Evolutionary conservation across 768 basidiomycete genomes (phyloP), one percentile per base, ranked within the genome.

Genomic region (Phanerochaete carnosa): DNA sequence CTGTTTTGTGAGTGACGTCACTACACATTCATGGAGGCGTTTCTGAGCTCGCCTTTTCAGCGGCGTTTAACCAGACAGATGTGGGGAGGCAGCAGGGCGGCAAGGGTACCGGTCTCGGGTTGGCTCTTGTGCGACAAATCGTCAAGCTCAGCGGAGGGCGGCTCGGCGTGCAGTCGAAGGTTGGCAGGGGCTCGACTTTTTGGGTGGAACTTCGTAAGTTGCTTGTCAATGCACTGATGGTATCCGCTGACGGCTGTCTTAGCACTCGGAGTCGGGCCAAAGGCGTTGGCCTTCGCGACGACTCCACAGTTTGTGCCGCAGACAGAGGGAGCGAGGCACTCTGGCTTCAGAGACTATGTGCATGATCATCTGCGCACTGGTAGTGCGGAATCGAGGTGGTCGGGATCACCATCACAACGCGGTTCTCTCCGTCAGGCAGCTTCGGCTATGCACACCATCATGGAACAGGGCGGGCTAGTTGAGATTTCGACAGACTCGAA

Each of bases 1-100:
- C 74, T 90, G n/a, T 90, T 90, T 66, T 86, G 88, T 88, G 66
- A 69, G 86, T 75, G 51, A 52, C 19, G 7, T 47, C n/a, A 50
- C 39, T 35, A 13, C 12, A 45, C 51, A 37, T 19, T 37, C 51
- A 12, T 50, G 26, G 32, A 26, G 8, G 43, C 13, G 13, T 1
- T 29, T 37, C 37, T 30, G 32, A n/a, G 16, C 26, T 32, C 37
- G 35, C 32, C 39, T 37, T 32, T 13, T 23, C 60, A 89, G 88
- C 86, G 62, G 85, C 87, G 6, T 90, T 89, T 68, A 90, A 89
- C 68, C 88, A 90, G 71, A 91, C 89, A 1, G 88, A 90, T 68
- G 85, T 86, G 72, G 88, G 89, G 19, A 61, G 60, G 52, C 83
- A 83, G 66, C 90, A 91, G 76, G 89, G 74, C 30, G 82, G 82